A percentile compares a stretch with the other conserved stretches of the same genome.
These are phyloP conservation scores for Trypanosoma boissoni DNA, from an alignment of 208 protist species.

Conservation along the genomic window DNA sequence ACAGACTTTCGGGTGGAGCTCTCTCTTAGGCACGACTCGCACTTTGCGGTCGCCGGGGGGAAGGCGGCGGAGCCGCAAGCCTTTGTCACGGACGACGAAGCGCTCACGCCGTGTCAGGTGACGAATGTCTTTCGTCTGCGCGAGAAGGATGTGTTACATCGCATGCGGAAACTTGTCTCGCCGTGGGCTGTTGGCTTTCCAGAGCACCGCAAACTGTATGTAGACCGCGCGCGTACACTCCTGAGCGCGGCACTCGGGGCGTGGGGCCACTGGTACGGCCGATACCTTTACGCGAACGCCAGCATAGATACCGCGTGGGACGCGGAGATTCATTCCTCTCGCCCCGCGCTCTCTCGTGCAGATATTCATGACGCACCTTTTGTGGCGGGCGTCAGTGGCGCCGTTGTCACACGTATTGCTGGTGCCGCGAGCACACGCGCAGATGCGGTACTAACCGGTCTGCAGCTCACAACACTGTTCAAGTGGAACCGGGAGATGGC, in stretches of 20 bases:
- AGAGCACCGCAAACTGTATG: slow-evolving; percentile 40
- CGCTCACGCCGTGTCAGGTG: slow-evolving; percentile 70
- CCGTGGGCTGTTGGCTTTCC: slow-evolving; percentile 36
- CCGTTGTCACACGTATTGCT: slow-evolving; percentile 64
- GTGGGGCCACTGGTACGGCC: slow-evolving; percentile 40
- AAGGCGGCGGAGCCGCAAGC: slow-evolving; percentile 13
- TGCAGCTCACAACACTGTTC: slow-evolving; percentile 64
- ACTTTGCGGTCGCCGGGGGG: slow-evolving; percentile 13
- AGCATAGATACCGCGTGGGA: slow-evolving; percentile 50
- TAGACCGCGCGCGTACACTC: slow-evolving; percentile 35
- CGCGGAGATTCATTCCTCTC: slow-evolving; percentile 20
- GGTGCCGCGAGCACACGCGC: slow-evolving; percentile 66
- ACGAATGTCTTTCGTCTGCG: slow-evolving; percentile 71
- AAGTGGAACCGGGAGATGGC: slow-evolving; percentile 80
- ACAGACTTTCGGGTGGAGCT: slow-evolving; percentile 73
- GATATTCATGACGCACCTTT: slow-evolving; percentile 25
- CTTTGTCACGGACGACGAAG: slow-evolving; percentile 37
- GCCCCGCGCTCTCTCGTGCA: slow-evolving; percentile 12
- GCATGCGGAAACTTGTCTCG: slow-evolving; percentile 50
- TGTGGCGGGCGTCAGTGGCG: slow-evolving; percentile 35
- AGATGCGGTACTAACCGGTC: slow-evolving; percentile 51
- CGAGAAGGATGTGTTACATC: slow-evolving; percentile 54
- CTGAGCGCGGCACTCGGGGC: slow-evolving; percentile 67
- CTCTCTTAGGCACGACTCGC: slow-evolving; percentile 48
- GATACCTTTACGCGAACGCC: slow-evolving; percentile 39